Base-by-base conservation (phyloP, 192 early-diverging fungal species). In the Coemansia sp. region DNA sequence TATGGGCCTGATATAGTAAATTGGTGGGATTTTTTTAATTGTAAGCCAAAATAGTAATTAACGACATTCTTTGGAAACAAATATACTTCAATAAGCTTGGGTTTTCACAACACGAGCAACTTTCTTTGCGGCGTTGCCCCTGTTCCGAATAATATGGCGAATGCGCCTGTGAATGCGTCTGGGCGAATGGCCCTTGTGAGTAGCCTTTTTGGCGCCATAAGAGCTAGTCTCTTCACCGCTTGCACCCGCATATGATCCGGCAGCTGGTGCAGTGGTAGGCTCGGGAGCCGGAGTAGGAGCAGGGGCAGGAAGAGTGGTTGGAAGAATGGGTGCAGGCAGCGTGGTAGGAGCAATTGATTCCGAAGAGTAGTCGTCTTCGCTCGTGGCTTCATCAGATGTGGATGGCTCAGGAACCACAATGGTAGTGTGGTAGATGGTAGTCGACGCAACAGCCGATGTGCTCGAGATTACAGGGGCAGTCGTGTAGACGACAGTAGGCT, bases 161-260 rank as follows among this genome's bases (percentile, higher is more conserved):
- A 59, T 45, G 19, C 56, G 63, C 16, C 63, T 58, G 53, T 40
- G 61, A 39, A 55, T 63, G 28, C 38, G 53, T 16, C 12, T 55
- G 37, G 56, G 50, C 15, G 33, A 37, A 28, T 42, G 28, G 5
- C 23, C 8, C 23, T 44, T 61, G 44, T 23, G 50, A 7, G 15
- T 37, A 7, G 33, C 14, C 15, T 50, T 51, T 16, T 26, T 48
- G 47, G 1, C 10, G 45, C 9, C 26, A 26, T 63, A 31, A 14
- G 36, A 19, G n/a, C 16, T 16, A n/a, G n/a, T n/a, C n/a, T n/a
- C n/a, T n/a, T n/a, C n/a, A n/a, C n/a, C n/a, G n/a, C n/a, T n/a
- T n/a, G n/a, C n/a, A 44, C n/a, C 21, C 11, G 43, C 43, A 16
- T 15, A 16, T 0, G 16, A 44, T 15, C 43, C 15, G 10, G 43